Evolutionary conservation across 2,329 filamentous ascomycete species (phyloP), one percentile per base, ranked within the genome.

Genomic region (Fusarium sp.): DNA sequence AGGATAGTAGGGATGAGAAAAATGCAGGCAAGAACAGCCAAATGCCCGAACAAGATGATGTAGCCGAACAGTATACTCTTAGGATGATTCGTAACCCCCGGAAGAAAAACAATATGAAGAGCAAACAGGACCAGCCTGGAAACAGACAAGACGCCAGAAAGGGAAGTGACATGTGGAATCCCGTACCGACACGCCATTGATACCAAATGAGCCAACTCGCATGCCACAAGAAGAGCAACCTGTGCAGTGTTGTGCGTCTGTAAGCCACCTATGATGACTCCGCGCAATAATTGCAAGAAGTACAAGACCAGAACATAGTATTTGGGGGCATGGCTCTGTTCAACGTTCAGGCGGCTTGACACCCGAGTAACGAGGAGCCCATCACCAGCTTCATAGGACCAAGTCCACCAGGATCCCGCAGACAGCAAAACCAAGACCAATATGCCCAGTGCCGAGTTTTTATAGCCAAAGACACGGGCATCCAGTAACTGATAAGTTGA

Each of bases 401-500:
- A 64, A 3, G 68, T 68, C 72, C 75, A 76, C 44, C 65, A 64
- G 11, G 75, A 71, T 4, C 47, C 34, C 13, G 72, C 61, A 5
- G 58, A 45, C 6, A 73, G 44, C 4, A 73, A 40, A 9, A 66
- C 43, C 10, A 58, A 22, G 4, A 72, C 57, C 3, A 74, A 47
- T 2, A 56, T 47, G 1, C 71, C 68, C 13, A 39, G 89, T 81
- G 64, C 49, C 0, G 67, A 69, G 35, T 74, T 69, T 3, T 71
- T 65, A 3, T 64, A 45, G 0, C 69, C 70, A 0, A 69, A 32
- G 0, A 53, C 26, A 0, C 40, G 25, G 2, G 60, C 67, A 5
- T 68, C 49, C 1, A 57, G 51, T 42, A 93, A 79, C 71, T 93
- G 90, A 70, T 91, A 93, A 64, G 91, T 83, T 7, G 90, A 91